Evolutionary conservation across 345 rosid species (phyloP).

Genomic region (Balakata baccata): DNA sequence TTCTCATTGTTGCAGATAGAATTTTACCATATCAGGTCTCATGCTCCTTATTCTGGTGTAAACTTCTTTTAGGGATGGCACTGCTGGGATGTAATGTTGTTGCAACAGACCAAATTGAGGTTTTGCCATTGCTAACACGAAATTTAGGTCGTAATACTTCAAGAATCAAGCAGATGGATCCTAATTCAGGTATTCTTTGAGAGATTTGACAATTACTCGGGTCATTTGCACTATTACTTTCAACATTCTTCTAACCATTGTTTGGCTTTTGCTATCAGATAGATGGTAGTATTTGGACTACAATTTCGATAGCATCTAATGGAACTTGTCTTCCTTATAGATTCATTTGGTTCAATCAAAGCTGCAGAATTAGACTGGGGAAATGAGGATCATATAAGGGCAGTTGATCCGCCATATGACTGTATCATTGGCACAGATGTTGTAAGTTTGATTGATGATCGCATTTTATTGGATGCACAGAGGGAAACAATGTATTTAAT

Average conservation of each 20-base stretch:
- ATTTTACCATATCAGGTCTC: conserved; percentile 6
- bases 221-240: not conserved
- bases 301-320: conserved; percentile 10
- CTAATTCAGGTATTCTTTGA: conserved; percentile 48
- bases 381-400: conserved; percentile 63
- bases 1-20: conserved; percentile 11
- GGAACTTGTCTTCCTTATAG: conserved; percentile 37
- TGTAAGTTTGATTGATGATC: conserved; percentile 46
- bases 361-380: conserved; percentile 92
- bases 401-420: conserved; percentile 82
- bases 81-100: conserved; percentile 82
- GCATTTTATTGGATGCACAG: not conserved
- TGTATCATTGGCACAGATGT: conserved; percentile 89
- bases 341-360: conserved; percentile 76
- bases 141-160: conserved; percentile 78
- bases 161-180: conserved; percentile 63
- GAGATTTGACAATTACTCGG: conserved; percentile 1
- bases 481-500: not conserved
- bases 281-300: conserved; percentile 1
- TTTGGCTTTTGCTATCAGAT: conserved; percentile 1
- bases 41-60: conserved; percentile 11
- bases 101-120: conserved; percentile 79
- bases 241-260: not conserved
- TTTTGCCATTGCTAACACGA: conserved; percentile 69
- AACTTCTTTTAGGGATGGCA: conserved; percentile 68